phyloP scores from a whole-genome alignment of 495 filamentous ascomycete genomes.

The Filosporella fistucella region DNA sequence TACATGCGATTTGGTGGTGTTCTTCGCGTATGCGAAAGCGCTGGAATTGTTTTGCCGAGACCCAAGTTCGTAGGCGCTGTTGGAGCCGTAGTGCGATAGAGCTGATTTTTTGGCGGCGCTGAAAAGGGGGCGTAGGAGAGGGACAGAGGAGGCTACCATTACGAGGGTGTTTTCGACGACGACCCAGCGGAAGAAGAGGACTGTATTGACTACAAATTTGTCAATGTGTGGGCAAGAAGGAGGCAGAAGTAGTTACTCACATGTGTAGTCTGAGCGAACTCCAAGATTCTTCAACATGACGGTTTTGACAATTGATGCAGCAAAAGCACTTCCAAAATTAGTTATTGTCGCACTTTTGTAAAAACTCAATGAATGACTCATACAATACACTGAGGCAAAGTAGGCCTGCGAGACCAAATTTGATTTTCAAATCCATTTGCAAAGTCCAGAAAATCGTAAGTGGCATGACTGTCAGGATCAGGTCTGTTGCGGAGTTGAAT shows the following conservation, averaged over 20 bases:
- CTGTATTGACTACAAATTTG: slow-evolving; percentile 5
- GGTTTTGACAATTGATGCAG: slow-evolving; percentile 11
- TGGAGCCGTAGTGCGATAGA: slow-evolving; percentile 3
- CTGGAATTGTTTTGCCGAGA: not conserved
- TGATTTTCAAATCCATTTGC: slow-evolving; percentile 10
- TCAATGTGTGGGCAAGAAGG: not conserved
- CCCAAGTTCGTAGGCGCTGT: slow-evolving; percentile 1
- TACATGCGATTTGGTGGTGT: not conserved
- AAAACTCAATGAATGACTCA: not conserved
- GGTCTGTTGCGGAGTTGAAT: slow-evolving; percentile 7
- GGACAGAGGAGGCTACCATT: slow-evolving; percentile 10
- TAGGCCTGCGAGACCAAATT: slow-evolving; percentile 7
- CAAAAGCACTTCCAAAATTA: slow-evolving; percentile 3
- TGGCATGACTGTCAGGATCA: slow-evolving; percentile 7
- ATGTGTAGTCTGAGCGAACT: slow-evolving; percentile 8
- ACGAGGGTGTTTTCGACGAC: slow-evolving; percentile 17
- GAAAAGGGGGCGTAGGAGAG: slow-evolving; percentile 13
- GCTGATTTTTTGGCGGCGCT: slow-evolving; percentile 6
- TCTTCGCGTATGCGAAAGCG: not conserved
- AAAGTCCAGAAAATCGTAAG: slow-evolving; percentile 7
- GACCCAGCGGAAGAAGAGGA: slow-evolving; percentile 14
- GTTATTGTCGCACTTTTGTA: not conserved
- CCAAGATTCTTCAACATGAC: slow-evolving; percentile 11
- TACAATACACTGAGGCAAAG: slow-evolving; percentile 9
- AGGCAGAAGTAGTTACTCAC: not conserved